Percentiles rank a stretch among this genome's conserved stretches.
phyloP scores from a whole-genome alignment of 768 basidiomycete genomes.

The Pleurotus tuber-regium region DNA sequence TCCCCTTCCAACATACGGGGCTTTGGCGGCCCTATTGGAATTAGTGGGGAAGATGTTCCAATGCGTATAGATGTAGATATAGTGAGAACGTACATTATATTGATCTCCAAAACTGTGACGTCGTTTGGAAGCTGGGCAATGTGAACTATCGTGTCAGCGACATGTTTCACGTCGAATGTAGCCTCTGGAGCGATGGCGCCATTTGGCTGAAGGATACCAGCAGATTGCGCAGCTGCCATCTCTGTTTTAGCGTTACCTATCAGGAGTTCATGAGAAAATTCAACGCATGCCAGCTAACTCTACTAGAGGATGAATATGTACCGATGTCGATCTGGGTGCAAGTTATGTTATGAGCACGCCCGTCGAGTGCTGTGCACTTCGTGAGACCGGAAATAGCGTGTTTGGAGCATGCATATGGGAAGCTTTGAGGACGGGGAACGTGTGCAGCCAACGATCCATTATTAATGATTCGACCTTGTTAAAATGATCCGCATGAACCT shows the following conservation, averaged over 20 bases:
- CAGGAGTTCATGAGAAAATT: not conserved
- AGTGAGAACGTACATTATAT: slow-evolving; percentile 59
- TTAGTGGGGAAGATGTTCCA: not conserved
- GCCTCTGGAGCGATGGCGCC: slow-evolving; percentile 57
- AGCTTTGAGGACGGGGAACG: slow-evolving; percentile 60
- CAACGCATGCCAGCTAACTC: not conserved
- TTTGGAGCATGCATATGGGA: slow-evolving; percentile 75
- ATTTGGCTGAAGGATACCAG: slow-evolving; percentile 67
- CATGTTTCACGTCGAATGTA: slow-evolving; percentile 68
- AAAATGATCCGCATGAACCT: not conserved
- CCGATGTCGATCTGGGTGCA: slow-evolving; percentile 85
- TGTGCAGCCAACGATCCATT: slow-evolving; percentile 80
- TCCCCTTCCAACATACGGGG: slow-evolving; percentile 28
- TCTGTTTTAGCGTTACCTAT: slow-evolving; percentile 70
- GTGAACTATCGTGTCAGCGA: slow-evolving; percentile 69
- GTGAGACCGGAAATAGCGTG: slow-evolving; percentile 79
- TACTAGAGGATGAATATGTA: slow-evolving; percentile 20
- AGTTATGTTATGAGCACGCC: slow-evolving; percentile 68
- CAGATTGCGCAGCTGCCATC: slow-evolving; percentile 44
- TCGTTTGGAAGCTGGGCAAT: slow-evolving; percentile 66
- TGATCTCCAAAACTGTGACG: slow-evolving; percentile 68
- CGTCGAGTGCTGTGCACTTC: slow-evolving; percentile 75
- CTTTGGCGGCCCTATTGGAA: slow-evolving; percentile 21
- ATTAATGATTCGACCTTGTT: slow-evolving; percentile 73
- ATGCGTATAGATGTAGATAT: not conserved